These are phyloP conservation scores for Aspergillus sp. DNA, from an alignment of 2,329 filamentous ascomycete species.

Conservation along the genomic window DNA sequence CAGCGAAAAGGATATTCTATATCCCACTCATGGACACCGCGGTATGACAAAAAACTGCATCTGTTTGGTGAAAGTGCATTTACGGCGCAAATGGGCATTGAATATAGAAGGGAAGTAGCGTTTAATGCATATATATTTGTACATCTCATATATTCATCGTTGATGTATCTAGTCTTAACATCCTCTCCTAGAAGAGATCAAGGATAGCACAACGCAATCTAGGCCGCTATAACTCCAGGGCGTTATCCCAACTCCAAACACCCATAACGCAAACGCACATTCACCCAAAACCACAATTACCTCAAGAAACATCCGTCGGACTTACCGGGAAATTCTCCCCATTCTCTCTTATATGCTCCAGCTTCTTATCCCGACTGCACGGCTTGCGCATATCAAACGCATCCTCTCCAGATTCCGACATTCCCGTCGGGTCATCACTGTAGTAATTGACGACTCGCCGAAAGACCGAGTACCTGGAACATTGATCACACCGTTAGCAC, in stretches of 20 bases:
- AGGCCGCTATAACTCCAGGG: neutral
- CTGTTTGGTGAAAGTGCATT: constrained; percentile 7
- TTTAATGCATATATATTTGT: neutral
- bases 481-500: neutral
- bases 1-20: neutral
- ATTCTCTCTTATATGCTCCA: constrained; percentile 76
- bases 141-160: neutral
- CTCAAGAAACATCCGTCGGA: constrained; percentile 76
- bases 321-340: constrained; percentile 78
- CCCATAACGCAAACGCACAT: constrained; percentile 20
- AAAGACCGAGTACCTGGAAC: constrained; percentile 73
- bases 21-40: neutral
- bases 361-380: constrained; percentile 76
- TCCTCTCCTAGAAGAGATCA: neutral
- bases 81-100: neutral
- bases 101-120: neutral
- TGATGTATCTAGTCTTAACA: too few relatives aligned
- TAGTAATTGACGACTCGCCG: constrained; percentile 91
- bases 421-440: constrained; percentile 74
- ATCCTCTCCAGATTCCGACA: constrained; percentile 69
- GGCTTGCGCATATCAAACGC: constrained; percentile 97
- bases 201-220: neutral
- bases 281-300: neutral
- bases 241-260: constrained; percentile 17
- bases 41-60: neutral